Evolutionary conservation across 768 basidiomycete genomes (phyloP), one percentile per base, ranked within the genome.

Genomic region (Hericium erinaceus): DNA sequence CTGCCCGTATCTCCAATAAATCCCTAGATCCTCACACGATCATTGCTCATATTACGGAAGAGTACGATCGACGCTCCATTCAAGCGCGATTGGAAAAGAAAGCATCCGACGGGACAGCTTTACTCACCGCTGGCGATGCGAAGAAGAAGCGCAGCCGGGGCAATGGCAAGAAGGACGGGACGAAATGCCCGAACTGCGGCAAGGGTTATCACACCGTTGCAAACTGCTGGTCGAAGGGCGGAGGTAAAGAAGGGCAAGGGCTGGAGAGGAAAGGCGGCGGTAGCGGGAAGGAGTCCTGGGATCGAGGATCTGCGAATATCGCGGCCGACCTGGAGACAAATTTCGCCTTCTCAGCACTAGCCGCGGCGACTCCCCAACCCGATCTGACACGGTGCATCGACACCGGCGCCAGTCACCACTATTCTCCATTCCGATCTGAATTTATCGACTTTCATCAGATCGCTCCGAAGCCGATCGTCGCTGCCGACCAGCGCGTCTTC

Each of bases 201-300:
- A 65, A 59, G 61, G 52, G 37, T 39, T 66, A 71, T 1, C 72
- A 75, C 39, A 20, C 51, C 3, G 64, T 64, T 16, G 56, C 58
- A 16, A 53, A 70, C 12, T 75, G 73, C 56, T 75, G 61, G 57
- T 63, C 64, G 10, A 56, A 65, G 49, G 73, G 73, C 11, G 70
- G 74, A 28, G 71, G 72, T 46, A 69, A 71, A 59, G 71, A 72
- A 44, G 73, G 73, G 8, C 73, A 74, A 65, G 60, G 69, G 6
- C 71, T 66, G 0, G 59, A 65, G 9, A 66, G 65, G 64, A 64
- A 64, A 54, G 54, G 53, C 10, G 37, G 61, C 13, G 0, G 39
- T n/a, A 39, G 39, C 37, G 41, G 41, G 41, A 44, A 44, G 13
- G 41, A 44, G 41, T 16, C 15, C 16, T 8, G 18, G 41, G 41